Evolutionary conservation across 345 rosid species (phyloP), one percentile per base, ranked within the genome.

Genomic region (Boechera divaricarpa): DNA sequence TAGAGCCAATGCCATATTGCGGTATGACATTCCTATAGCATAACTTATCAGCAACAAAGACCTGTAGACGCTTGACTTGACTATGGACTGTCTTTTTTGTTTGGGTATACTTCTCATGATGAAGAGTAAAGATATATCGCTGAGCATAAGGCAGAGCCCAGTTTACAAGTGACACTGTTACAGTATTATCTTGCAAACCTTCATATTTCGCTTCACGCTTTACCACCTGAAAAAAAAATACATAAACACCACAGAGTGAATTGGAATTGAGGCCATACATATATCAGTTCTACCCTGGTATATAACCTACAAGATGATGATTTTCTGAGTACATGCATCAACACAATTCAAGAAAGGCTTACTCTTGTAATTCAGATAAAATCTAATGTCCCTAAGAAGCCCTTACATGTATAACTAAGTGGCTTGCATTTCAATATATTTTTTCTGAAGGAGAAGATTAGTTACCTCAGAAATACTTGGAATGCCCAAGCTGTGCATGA

Each of bases 61-160:
- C 55, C 75, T 81, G 82, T 42, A 92, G 82, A 57, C 80, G 77
- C 77, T 80, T 82, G 67, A 83, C 73, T 71, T 57, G 70, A 61
- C 77, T 74, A 64, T 83, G 81, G 63, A 85, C 88, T 60, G 85
- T 81, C 74, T 74, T 84, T 82, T 84, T 86, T 29, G 86, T 80
- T 75, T 83, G 85, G 63, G 39, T 49, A 72, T 92, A 95, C 69
- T 77, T 83, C 49, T 86, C 85, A 38, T 82, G 87, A 70, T 89
- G 90, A 15, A 84, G 42, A 60, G 86, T 75, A 75, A 73, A 85
- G 35, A 92, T 74, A 83, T 91, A 95, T 58, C 99, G 94, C 76
- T 95, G 99, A 47, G 97, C 94, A 87, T 87, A 92, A 70, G 99
- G 97, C 70, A 95, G 91, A 67, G 85, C 86, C 99, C 99, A 95